Base-by-base conservation (phyloP, 371 early-diverging fungal species). In the Lichtheimia ornata region DNA sequence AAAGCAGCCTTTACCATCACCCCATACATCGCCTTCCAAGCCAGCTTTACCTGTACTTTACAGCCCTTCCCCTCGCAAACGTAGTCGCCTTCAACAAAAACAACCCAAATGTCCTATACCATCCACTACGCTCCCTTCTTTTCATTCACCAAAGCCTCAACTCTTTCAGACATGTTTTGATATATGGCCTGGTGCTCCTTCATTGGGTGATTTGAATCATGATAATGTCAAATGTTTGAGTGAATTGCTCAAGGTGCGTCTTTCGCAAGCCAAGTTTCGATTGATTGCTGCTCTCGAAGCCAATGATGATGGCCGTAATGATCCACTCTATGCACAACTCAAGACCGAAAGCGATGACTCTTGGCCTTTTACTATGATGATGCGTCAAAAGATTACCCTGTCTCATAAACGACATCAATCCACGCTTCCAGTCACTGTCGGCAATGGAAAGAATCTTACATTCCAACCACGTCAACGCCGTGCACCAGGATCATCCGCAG, bases 1-100 rank as follows among this genome's bases (percentile, higher is more conserved):
- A 28, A 56, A 61, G 20, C 58, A 66, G 44, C 69, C 67, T 20
- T 40, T 76, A 51, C 22, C 69, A 11, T 70, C 73, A 1, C 73
- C 76, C 2, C 67, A 69, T 51, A 61, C 59, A 5, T 64, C 73
- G 25, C 77, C 77, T 14, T 44, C 59, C 15, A 76, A 76, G 52
- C 77, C 77, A 11, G 71, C 71, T 11, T 53, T 76, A 17, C 77
- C 77, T n/a, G 41, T 57, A 14, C 52, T 68, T 6, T 62, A 63
- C 30, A 58, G 55, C 13, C 49, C 58, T 5, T 59, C 67, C 11
- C 52, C 63, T 9, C 30, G 58, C 7, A 56, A 56, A 17, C 58
- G 58, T 13, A 35, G 43, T 42, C 61, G 53, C 2, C 24, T 15
- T 5, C 11, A 5, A 47, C 22, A n/a, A 2, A 18, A n/a, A 11